Conservation (phyloP, 2,329 filamentous ascomycete species). For the Didymosphaeria variabile region DNA sequence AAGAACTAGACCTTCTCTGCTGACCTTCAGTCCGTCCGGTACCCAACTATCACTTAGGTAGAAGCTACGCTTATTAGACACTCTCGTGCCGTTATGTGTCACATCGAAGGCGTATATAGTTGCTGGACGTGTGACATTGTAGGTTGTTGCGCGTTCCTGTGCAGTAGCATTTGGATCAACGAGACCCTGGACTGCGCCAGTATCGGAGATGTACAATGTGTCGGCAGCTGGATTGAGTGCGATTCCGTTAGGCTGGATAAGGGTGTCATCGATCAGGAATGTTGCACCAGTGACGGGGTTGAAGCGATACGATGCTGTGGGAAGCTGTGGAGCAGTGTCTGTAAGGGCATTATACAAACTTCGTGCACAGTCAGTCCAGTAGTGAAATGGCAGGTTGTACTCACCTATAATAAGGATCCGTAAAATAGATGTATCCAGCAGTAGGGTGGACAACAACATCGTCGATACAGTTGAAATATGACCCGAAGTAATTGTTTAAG, state of each 20-base stretch:
- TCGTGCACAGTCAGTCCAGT: not conserved
- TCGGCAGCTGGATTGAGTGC: not conserved
- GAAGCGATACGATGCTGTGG: not conserved
- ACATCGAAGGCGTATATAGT: not conserved
- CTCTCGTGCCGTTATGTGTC: not conserved
- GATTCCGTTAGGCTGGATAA: not conserved
- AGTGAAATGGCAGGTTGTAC: not conserved
- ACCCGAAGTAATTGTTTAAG: slow-evolving; percentile 10
- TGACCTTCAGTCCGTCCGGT: not conserved
- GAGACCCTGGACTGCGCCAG: not conserved
- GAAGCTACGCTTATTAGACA: not conserved
- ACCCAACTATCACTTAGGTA: not conserved
- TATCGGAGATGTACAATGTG: not conserved
- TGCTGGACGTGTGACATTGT: not conserved
- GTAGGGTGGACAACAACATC: not conserved
- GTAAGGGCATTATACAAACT: not conserved
- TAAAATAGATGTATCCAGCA: slow-evolving; percentile 8
- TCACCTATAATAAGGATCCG: not conserved
- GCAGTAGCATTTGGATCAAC: not conserved
- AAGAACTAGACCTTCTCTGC: not conserved
- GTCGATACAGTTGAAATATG: not conserved
- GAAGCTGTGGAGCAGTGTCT: not conserved
- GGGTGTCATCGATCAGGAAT: not conserved
- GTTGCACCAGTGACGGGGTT: not conserved
- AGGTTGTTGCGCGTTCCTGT: not conserved